These are phyloP conservation scores for Leishmania guyanensis DNA, from an alignment of 208 protist genomes.

Conservation along the genomic window DNA sequence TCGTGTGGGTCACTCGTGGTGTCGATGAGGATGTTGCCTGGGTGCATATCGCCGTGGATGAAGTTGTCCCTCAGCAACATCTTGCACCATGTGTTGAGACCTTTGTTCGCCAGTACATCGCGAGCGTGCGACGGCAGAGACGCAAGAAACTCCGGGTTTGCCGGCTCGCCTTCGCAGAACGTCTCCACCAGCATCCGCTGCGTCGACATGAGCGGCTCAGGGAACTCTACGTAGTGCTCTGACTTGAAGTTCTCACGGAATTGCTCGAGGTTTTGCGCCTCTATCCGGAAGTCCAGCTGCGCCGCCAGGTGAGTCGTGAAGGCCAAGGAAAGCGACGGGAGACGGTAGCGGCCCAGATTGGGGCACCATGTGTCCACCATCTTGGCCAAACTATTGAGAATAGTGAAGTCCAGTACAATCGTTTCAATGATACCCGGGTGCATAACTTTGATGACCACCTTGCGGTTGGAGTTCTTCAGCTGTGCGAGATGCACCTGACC, in stretches of 20 bases:
- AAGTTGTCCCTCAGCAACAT: conserved; percentile 93
- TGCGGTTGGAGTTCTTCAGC: conserved; percentile 54
- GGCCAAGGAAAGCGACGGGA: conserved; percentile 60
- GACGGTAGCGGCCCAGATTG: conserved; percentile 55
- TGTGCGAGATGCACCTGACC: conserved; percentile 90
- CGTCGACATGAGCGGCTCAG: conserved; percentile 80
- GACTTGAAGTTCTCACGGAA: conserved; percentile 86
- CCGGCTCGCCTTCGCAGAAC: conserved; percentile 83
- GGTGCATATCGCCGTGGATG: conserved; percentile 94
- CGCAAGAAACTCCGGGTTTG: conserved; percentile 80
- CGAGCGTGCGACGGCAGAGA: conserved; percentile 75
- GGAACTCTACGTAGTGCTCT: conserved; percentile 82
- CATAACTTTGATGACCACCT: conserved; percentile 91
- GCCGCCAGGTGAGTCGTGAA: conserved; percentile 86
- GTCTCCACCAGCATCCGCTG: conserved; percentile 87
- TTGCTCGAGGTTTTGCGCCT: conserved; percentile 82
- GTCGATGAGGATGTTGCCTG: conserved; percentile 93
- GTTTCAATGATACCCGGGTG: conserved; percentile 86
- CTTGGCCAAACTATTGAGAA: conserved; percentile 62
- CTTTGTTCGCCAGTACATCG: conserved; percentile 80
- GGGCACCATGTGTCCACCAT: conserved; percentile 14
- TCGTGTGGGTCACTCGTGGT: conserved; percentile 63
- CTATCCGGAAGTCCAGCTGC: conserved; percentile 91
- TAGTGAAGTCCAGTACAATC: conserved; percentile 85
- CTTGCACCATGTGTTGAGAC: conserved; percentile 93